Evolutionary conservation across 1,284 basidiomycete genomes (phyloP).

Genomic region (Vanrija sp.): DNA sequence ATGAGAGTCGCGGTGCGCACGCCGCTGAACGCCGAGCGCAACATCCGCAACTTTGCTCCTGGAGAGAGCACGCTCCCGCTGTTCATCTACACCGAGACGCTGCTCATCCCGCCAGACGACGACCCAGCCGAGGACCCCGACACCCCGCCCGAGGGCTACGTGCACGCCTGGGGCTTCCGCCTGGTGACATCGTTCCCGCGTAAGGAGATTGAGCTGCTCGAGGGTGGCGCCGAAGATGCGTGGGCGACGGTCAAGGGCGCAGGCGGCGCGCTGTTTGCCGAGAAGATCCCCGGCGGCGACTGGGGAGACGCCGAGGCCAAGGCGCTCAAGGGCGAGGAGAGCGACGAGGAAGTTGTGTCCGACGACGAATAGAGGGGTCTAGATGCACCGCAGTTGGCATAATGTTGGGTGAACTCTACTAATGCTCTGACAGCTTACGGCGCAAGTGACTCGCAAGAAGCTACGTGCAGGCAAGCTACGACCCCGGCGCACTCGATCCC

Average conservation of each 20-base stretch:
- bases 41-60: constrained; percentile 32
- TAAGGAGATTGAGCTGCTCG: constrained; percentile 30
- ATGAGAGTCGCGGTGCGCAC: constrained; percentile 37
- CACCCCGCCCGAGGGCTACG: constrained; percentile 33
- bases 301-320: constrained; percentile 31
- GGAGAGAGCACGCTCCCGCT: constrained; percentile 27
- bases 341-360: constrained; percentile 24
- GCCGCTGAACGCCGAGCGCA: constrained; percentile 32
- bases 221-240: constrained; percentile 27
- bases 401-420: too few species aligned
- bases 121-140: constrained; percentile 27
- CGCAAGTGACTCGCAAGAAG: too few species aligned
- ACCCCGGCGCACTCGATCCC: too few species aligned
- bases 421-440: too few species aligned
- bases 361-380: constrained; percentile 8
- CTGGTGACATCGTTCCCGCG: constrained; percentile 44
- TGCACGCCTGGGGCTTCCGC: constrained; percentile 30
- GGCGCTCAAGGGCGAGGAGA: constrained; percentile 13
- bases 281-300: constrained; percentile 32
- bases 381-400: background rate
- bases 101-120: constrained; percentile 31
- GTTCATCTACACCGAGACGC: constrained; percentile 45
- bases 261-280: constrained; percentile 45
- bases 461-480: too few species aligned
- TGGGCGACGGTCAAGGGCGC: constrained; percentile 40